Base-by-base conservation (phyloP, 2,329 filamentous ascomycete species). In the Penicillium sp. region DNA sequence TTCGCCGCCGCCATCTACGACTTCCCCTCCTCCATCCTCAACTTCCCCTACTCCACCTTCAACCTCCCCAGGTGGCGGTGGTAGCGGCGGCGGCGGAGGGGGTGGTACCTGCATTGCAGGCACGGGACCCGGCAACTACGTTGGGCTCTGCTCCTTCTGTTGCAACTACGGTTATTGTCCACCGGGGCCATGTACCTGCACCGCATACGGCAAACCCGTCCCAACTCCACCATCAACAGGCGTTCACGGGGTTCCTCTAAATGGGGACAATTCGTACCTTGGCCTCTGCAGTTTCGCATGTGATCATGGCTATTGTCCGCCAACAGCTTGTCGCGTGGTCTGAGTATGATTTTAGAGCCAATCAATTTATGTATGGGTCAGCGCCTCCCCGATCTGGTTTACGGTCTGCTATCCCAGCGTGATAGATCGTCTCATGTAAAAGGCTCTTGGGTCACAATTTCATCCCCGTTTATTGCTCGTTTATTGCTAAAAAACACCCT, bases 211-310 rank as follows among this genome's bases (percentile, higher is more conserved):
- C 1, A 41, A 49, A 2, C 52, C 58, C 8, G 52, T 63, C 1
- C 52, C 59, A 8, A 42, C 54, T 2, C 64, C 64, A 3, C 64
- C 63, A 0, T 50, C 46, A 3, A 63, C 59, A 1, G 62, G 60
- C 4, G 45, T 42, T 7, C 50, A 49, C 27, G 60, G 64, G 0
- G 3, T 53, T 1, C 60, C 63, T n/a, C 53, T 62, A 2, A 50
- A 53, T 0, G 55, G 64, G 36, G 62, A 63, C 31, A 64, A 68
- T 3, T 61, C 64, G 1, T 78, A 77, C 52, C 53, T 68, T 33
- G 75, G 74, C 0, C 66, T 78, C 13, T 78, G 76, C 54, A 75
- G 69, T 49, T 78, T 68, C 52, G 65, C 72, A 11, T 77, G 75
- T 38, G 71, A 69, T 50, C 72, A 75, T 56, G 75, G 74, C 0